A percentile compares a stretch with the other conserved stretches of the same genome.
These are phyloP conservation scores for Russula abietina DNA, from an alignment of 768 basidiomycete genomes.

Conservation along the genomic window DNA sequence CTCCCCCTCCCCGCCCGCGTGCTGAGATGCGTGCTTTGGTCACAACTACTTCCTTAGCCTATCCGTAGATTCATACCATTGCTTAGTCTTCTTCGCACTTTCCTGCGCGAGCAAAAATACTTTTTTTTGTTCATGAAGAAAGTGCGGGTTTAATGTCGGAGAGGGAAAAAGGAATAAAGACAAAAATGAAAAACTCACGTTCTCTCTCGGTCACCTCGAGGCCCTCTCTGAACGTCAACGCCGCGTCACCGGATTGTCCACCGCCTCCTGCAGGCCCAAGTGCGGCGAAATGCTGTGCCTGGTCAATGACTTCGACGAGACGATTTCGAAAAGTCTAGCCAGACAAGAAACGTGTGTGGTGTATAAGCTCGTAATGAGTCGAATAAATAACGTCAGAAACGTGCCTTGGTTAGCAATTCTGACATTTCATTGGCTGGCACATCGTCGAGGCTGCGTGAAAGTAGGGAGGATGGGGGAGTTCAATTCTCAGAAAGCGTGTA, in stretches of 20 bases:
- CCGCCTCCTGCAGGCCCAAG: constrained; percentile 53
- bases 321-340: constrained; percentile 77
- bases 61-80: constrained; percentile 78
- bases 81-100: constrained; percentile 66
- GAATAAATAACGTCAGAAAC: background rate
- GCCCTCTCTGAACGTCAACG: constrained; percentile 82
- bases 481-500: too few relatives aligned
- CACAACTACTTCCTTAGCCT: constrained; percentile 41
- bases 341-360: background rate
- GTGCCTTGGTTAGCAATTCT: constrained; percentile 59
- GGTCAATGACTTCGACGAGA: constrained; percentile 73
- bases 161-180: background rate
- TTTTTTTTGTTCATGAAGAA: background rate
- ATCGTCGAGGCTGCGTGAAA: constrained; percentile 58
- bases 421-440: constrained; percentile 68
- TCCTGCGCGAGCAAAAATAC: constrained; percentile 86
- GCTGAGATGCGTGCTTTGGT: too few relatives aligned
- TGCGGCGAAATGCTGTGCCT: constrained; percentile 82
- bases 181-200: constrained; percentile 50
- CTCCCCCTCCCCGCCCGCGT: background rate
- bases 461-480: background rate
- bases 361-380: too few relatives aligned
- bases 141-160: background rate
- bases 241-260: constrained; percentile 47
- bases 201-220: constrained; percentile 91